A percentile compares a stretch with the other conserved stretches of the same genome.
phyloP scores from a whole-genome alignment of 1,139 yeast species.

The Zygosaccharomyces sapae region DNA sequence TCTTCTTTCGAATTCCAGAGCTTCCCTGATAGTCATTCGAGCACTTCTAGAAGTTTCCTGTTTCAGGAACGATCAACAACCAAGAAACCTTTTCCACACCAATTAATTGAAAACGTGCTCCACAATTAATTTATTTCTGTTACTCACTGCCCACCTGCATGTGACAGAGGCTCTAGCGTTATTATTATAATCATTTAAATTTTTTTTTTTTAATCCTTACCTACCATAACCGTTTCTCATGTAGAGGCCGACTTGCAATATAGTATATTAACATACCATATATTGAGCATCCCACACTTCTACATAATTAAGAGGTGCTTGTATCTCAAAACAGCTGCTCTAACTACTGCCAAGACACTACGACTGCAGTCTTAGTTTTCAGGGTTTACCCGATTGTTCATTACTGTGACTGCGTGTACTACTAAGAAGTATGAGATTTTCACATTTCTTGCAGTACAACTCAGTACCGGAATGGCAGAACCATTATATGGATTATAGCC shows the following conservation, averaged over 20 bases:
- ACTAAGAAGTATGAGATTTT: constrained; percentile 53
- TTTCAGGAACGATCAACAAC: not conserved
- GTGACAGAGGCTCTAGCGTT: not conserved
- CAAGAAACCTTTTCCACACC: not conserved
- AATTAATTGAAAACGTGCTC: constrained; percentile 1
- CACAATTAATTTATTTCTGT: not conserved
- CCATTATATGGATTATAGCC: constrained; percentile 63
- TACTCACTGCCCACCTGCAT: not conserved
- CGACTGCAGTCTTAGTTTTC: no score
- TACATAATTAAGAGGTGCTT: no score
- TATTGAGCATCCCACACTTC: no score
- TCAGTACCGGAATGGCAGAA: constrained; percentile 79
- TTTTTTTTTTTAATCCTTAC: not conserved
- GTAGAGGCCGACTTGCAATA: not conserved
- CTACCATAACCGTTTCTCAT: not conserved
- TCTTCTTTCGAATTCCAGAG: not conserved
- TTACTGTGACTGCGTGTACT: no score
- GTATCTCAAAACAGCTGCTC: no score
- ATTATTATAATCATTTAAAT: not conserved
- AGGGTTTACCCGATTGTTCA: no score
- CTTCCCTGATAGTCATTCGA: not conserved
- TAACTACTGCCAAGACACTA: no score
- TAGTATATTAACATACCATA: not conserved
- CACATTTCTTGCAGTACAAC: constrained; percentile 66
- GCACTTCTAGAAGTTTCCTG: not conserved